Evolutionary conservation across 352 stramenopile species (phyloP).

Genomic region (Plasmopara muralis): DNA sequence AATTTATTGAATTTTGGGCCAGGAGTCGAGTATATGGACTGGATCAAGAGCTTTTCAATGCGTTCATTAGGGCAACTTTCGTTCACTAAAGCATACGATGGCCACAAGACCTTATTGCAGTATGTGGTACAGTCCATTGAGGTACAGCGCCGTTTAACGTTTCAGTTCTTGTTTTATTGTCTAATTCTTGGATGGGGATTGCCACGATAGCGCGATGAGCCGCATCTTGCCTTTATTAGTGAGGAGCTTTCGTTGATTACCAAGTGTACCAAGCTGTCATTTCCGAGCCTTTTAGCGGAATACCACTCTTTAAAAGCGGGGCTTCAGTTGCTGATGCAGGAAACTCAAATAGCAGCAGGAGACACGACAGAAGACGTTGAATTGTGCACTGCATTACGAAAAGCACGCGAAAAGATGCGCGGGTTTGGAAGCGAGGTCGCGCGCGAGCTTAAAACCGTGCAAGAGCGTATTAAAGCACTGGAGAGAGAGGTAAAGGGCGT

Average conservation of each 20-base stretch:
- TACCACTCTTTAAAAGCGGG: constrained; percentile 52
- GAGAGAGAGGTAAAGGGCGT: constrained; percentile 33
- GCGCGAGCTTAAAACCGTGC: constrained; percentile 43
- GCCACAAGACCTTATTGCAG: constrained; percentile 67
- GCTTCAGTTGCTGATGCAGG: constrained; percentile 44
- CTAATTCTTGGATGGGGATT: constrained; percentile 4
- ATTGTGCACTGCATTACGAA: constrained; percentile 14
- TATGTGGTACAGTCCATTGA: constrained; percentile 75
- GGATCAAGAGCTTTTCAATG: constrained; percentile 63
- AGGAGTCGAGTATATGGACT: constrained; percentile 35
- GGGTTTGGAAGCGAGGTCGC: constrained; percentile 57
- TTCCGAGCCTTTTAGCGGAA: constrained; percentile 47
- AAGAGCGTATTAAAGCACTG: constrained; percentile 40
- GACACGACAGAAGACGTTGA: constrained; percentile 27
- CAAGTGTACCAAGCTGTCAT: constrained; percentile 63
- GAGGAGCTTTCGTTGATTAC: constrained; percentile 54
- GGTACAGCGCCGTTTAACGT: too few species aligned
- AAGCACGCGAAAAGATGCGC: constrained; percentile 35
- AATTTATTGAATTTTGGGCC: constrained; percentile 66
- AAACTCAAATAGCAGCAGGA: constrained; percentile 36
- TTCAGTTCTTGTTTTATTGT: not conserved
- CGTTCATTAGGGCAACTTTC: constrained; percentile 72
- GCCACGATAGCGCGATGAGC: constrained; percentile 45
- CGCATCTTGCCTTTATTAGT: constrained; percentile 49
- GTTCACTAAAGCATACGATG: constrained; percentile 74